Evolutionary conservation across 352 stramenopile genomes (phyloP).

Genomic region (Peronospora destructor): DNA sequence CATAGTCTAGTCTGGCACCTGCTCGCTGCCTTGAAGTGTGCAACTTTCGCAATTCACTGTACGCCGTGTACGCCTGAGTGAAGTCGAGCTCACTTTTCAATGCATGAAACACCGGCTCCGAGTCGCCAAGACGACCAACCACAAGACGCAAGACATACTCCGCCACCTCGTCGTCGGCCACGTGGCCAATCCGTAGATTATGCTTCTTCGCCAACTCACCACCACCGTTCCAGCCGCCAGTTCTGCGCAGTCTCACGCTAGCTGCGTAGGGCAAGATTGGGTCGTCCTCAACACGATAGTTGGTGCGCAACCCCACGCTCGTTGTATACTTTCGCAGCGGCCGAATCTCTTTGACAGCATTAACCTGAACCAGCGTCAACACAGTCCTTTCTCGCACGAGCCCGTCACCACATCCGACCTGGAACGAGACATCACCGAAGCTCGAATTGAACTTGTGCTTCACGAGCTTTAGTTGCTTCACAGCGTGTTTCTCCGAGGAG

Average conservation of each 20-base stretch:
- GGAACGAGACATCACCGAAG: slow-evolving; percentile 9
- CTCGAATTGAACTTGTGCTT: background rate
- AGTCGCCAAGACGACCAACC: slow-evolving; percentile 24
- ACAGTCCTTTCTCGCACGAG: slow-evolving; percentile 12
- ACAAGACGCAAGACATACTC: slow-evolving; percentile 40
- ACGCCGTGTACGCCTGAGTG: slow-evolving; percentile 32
- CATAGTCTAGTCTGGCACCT: slow-evolving; percentile 5
- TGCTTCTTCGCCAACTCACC: slow-evolving; percentile 18
- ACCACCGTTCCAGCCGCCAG: slow-evolving; percentile 30
- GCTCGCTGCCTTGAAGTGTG: slow-evolving; percentile 15
- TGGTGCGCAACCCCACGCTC: slow-evolving; percentile 37
- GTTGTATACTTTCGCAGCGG: slow-evolving; percentile 26
- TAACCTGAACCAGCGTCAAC: slow-evolving; percentile 17
- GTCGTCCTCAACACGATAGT: slow-evolving; percentile 51
- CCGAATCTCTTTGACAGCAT: slow-evolving; percentile 10
- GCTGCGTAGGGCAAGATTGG: slow-evolving; percentile 55
- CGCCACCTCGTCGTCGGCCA: slow-evolving; percentile 33
- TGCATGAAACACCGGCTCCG: slow-evolving; percentile 30
- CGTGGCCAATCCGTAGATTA: slow-evolving; percentile 9
- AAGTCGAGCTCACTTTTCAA: slow-evolving; percentile 32
- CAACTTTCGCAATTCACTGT: slow-evolving; percentile 32
- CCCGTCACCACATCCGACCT: slow-evolving; percentile 14
- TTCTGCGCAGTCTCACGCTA: slow-evolving; percentile 29
- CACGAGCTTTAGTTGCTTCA: slow-evolving; percentile 9
- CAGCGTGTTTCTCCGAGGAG: slow-evolving; percentile 9